Percentiles rank a stretch among this genome's conserved stretches.
Evolutionary conservation across 148 eudicot species (phyloP).

Genomic region (Chenopodium album): DNA sequence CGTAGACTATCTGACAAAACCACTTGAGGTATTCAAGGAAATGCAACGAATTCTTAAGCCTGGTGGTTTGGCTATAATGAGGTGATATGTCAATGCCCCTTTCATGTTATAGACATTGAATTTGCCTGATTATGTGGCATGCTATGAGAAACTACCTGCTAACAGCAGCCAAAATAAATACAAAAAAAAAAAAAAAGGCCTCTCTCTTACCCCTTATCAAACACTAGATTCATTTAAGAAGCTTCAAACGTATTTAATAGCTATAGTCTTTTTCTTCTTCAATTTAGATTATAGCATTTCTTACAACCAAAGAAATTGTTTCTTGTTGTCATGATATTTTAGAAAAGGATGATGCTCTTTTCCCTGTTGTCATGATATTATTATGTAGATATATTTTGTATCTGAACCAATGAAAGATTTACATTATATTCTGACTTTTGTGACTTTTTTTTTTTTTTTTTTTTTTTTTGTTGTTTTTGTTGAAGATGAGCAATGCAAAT

Average conservation of each 20-base stretch:
- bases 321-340: conserved; percentile 2
- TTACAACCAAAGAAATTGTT: neutral
- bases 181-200: neutral
- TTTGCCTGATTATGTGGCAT: neutral
- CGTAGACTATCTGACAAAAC: conserved; percentile 90
- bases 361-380: too few relatives aligned
- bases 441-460: neutral
- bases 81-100: conserved; percentile 46
- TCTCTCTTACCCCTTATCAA: neutral
- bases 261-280: neutral
- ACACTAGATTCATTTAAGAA: neutral
- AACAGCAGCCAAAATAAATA: neutral
- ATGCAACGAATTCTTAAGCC: conserved; percentile 83
- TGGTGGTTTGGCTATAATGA: conserved; percentile 89
- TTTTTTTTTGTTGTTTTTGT: too few relatives aligned
- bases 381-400: neutral
- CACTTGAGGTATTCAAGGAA: conserved; percentile 90
- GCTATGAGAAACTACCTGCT: neutral
- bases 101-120: neutral
- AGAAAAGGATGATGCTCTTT: neutral
- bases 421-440: neutral
- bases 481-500: neutral
- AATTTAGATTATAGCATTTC: neutral
- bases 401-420: neutral
- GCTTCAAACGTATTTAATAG: neutral